Percentiles rank a stretch among this genome's conserved stretches.
phyloP scores from a whole-genome alignment of 257 asterid genomes.

The Voacanga thouarsii region DNA sequence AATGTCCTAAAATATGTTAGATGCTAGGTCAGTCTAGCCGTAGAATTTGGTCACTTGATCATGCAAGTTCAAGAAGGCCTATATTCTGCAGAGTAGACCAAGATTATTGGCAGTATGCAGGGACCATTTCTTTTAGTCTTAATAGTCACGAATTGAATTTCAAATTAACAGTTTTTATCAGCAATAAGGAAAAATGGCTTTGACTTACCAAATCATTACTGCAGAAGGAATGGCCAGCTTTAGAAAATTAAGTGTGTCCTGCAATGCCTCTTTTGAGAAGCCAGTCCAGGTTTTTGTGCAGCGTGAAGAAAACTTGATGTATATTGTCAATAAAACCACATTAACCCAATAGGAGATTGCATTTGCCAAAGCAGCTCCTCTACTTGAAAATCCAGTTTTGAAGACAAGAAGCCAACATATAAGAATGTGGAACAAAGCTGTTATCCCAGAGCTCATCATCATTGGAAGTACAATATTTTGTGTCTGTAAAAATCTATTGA shows the following conservation, averaged over 20 bases:
- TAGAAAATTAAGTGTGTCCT: constrained; percentile 32
- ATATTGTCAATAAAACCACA: constrained; percentile 37
- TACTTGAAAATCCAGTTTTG: constrained; percentile 35
- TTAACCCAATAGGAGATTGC: constrained; percentile 58
- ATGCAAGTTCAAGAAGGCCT: too few species aligned
- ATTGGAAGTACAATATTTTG: constrained; percentile 57
- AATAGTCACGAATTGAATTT: too few species aligned
- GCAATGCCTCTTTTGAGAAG: constrained; percentile 48
- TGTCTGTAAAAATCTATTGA: constrained; percentile 49
- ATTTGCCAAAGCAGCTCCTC: constrained; percentile 66
- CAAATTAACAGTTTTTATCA: neutral
- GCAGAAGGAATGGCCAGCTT: constrained; percentile 69
- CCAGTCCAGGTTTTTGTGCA: constrained; percentile 48
- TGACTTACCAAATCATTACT: constrained; percentile 55
- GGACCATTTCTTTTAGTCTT: neutral
- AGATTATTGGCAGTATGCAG: neutral
- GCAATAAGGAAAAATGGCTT: neutral
- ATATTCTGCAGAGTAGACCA: neutral
- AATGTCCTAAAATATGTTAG: neutral
- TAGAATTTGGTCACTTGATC: neutral
- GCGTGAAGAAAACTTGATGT: constrained; percentile 42
- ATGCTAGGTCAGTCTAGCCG: neutral
- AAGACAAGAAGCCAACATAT: constrained; percentile 55
- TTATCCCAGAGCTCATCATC: constrained; percentile 51
- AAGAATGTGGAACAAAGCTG: constrained; percentile 43